Conservation (phyloP, 2,329 filamentous ascomycete genomes). For the Blumeria hordei region DNA sequence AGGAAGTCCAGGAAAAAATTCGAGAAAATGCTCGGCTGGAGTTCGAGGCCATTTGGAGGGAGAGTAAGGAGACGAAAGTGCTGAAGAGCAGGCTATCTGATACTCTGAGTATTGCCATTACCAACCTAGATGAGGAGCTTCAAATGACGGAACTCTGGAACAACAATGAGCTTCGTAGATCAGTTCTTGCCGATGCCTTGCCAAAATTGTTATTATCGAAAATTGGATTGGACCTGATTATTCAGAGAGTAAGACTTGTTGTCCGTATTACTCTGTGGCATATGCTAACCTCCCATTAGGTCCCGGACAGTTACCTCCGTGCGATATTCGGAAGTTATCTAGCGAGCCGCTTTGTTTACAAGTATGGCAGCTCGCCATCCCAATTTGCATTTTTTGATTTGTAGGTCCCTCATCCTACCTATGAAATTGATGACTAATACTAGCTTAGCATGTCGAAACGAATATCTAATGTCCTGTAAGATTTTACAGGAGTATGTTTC, state of each 20-base stretch:
- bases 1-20: slow-evolving; percentile 74
- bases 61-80: slow-evolving; percentile 60
- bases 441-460: slow-evolving; percentile 37
- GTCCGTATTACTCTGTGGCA: slow-evolving; percentile 14
- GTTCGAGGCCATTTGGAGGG: slow-evolving; percentile 96
- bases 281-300: slow-evolving; percentile 18
- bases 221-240: slow-evolving; percentile 74
- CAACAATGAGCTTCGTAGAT: slow-evolving; percentile 51
- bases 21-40: slow-evolving; percentile 77
- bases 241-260: slow-evolving; percentile 33
- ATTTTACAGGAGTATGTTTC: no score
- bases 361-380: slow-evolving; percentile 75
- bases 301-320: slow-evolving; percentile 77
- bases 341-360: slow-evolving; percentile 86
- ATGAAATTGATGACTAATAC: slow-evolving; percentile 7
- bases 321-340: slow-evolving; percentile 93
- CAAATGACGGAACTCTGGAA: slow-evolving; percentile 85
- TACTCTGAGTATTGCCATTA: slow-evolving; percentile 75
- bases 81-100: slow-evolving; percentile 76
- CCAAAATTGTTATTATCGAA: slow-evolving; percentile 65
- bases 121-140: slow-evolving; percentile 86
- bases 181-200: slow-evolving; percentile 64
- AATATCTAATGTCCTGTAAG: slow-evolving; percentile 23
- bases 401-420: slow-evolving; percentile 29
- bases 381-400: slow-evolving; percentile 99